These are phyloP conservation scores for Aspergillus heteromorphus DNA, from an alignment of 495 filamentous ascomycete genomes.

Conservation along the genomic window DNA sequence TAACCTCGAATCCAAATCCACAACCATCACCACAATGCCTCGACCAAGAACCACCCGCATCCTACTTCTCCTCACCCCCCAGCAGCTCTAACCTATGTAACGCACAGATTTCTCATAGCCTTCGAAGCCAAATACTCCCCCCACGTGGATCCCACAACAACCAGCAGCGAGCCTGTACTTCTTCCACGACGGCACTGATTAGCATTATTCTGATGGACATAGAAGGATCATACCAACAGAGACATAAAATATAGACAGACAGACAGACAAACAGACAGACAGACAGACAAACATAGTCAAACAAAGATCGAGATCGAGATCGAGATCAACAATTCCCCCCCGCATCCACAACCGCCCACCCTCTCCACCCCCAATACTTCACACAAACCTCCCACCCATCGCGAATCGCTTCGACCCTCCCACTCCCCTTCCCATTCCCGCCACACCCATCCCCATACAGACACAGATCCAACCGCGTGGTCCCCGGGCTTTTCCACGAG, in stretches of 20 bases:
- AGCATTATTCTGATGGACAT: no score
- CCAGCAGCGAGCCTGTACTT: conserved; percentile 18
- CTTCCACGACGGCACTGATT: no score
- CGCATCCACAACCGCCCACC: conserved; percentile 20
- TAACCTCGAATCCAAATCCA: background rate
- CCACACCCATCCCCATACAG: conserved; percentile 20
- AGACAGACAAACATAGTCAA: background rate
- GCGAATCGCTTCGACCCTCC: conserved; percentile 6
- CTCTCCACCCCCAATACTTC: conserved; percentile 20
- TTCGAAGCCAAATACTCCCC: conserved; percentile 32
- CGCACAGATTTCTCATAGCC: conserved; percentile 19
- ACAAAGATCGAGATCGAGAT: no score
- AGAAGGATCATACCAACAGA: no score
- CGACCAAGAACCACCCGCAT: conserved; percentile 13
- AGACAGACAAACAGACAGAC: no score
- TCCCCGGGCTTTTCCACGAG: conserved; percentile 26
- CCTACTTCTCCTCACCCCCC: conserved; percentile 12
- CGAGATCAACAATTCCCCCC: conserved; percentile 13
- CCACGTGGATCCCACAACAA: conserved; percentile 7
- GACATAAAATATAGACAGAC: background rate
- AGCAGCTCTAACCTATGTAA: conserved; percentile 15
- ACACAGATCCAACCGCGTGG: conserved; percentile 19
- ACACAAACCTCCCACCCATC: conserved; percentile 29
- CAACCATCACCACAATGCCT: background rate
- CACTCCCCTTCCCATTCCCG: conserved; percentile 4